Evolutionary conservation across 441 rosid species (phyloP).

Genomic region (Corymbia citriodora): DNA sequence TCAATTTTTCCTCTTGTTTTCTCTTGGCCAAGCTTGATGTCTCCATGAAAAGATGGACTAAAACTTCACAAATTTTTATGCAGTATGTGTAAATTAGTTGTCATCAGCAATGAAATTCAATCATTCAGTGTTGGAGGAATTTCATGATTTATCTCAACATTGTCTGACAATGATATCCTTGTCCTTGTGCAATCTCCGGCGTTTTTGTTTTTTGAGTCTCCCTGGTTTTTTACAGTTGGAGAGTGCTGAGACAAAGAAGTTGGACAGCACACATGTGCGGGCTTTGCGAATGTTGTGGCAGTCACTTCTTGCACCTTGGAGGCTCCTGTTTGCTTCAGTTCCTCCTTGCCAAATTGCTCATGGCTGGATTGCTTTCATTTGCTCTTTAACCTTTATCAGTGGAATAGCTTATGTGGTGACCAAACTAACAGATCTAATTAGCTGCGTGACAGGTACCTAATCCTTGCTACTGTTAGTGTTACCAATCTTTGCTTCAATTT

Average conservation of each 20-base stretch:
- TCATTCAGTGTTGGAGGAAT: not conserved
- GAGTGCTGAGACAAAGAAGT: slow-evolving; percentile 49
- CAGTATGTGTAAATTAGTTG: not conserved
- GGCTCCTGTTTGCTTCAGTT: slow-evolving; percentile 75
- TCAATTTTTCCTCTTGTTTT: not conserved
- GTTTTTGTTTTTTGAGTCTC: not conserved
- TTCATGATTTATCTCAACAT: not conserved
- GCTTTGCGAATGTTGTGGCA: slow-evolving; percentile 54
- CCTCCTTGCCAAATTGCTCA: slow-evolving; percentile 87
- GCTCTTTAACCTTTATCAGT: slow-evolving; percentile 75
- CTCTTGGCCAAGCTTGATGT: not conserved
- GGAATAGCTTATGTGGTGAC: slow-evolving; percentile 78
- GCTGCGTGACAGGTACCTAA: slow-evolving; percentile 75
- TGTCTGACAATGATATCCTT: not conserved
- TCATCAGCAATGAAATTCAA: not conserved
- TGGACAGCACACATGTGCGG: slow-evolving; percentile 28
- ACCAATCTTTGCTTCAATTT: not conserved
- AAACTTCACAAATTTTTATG: not conserved
- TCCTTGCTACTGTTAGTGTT: not conserved
- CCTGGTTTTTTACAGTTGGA: slow-evolving; percentile 53
- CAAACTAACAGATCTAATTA: slow-evolving; percentile 66
- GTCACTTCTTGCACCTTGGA: slow-evolving; percentile 67
- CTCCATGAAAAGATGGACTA: not conserved
- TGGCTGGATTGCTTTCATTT: slow-evolving; percentile 89
- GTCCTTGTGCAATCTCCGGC: not conserved